These are phyloP conservation scores for Leonotis leonurus DNA, from an alignment of 257 asterid species.

Conservation along the genomic window DNA sequence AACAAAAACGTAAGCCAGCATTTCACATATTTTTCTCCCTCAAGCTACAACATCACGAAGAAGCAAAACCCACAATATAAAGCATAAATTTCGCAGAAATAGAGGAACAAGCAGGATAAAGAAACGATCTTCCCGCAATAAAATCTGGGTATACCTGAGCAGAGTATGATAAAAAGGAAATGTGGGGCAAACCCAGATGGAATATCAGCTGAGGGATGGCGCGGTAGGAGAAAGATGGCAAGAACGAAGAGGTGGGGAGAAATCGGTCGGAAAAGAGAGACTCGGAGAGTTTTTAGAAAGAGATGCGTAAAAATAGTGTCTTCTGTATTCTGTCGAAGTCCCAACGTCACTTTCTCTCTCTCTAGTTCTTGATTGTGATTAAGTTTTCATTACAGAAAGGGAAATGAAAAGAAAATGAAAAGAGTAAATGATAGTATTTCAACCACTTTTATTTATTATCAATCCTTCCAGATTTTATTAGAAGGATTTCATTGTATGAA, in stretches of 20 bases:
- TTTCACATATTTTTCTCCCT: neutral
- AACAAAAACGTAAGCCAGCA: neutral
- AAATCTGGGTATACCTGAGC: conserved; percentile 25
- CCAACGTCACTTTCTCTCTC: conserved; percentile 30
- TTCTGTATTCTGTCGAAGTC: conserved; percentile 32
- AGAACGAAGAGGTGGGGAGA: conserved; percentile 20
- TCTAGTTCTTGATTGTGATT: neutral
- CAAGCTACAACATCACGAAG: neutral
- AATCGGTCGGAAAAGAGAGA: conserved; percentile 18
- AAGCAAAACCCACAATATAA: neutral
- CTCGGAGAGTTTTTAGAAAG: conserved; percentile 23
- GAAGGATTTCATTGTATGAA: no score
- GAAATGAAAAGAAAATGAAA: neutral
- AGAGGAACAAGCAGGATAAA: neutral
- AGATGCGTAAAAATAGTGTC: conserved; percentile 20
- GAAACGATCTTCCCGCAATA: neutral
- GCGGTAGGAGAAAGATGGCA: conserved; percentile 29
- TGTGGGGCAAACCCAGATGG: conserved; percentile 28
- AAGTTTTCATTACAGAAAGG: neutral
- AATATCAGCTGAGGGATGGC: conserved; percentile 47
- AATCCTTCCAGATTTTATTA: neutral
- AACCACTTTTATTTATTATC: no score
- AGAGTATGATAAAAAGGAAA: conserved; percentile 19
- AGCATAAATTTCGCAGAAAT: neutral
- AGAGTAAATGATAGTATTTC: neutral